Evolutionary conservation across 2,329 filamentous ascomycete species (phyloP).

Genomic region (Aspergillus niger): DNA sequence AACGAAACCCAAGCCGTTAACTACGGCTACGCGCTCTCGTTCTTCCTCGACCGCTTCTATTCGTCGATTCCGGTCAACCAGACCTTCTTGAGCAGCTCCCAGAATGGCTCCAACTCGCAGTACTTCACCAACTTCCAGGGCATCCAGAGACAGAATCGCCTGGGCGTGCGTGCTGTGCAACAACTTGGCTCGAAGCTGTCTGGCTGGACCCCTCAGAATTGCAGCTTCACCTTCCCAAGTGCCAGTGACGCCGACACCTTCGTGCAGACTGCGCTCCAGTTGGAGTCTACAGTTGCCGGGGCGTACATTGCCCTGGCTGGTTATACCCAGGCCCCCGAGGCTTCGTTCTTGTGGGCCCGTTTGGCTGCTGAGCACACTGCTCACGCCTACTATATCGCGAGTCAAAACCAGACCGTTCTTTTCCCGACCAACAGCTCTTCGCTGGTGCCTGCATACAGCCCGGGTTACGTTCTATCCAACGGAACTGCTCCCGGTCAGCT

Average conservation of each 20-base stretch:
- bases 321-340: slow-evolving; percentile 33
- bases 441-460: slow-evolving; percentile 27
- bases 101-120: slow-evolving; percentile 23
- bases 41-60: slow-evolving; percentile 29
- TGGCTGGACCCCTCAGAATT: slow-evolving; percentile 23
- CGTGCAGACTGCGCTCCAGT: slow-evolving; percentile 22
- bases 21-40: slow-evolving; percentile 28
- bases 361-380: slow-evolving; percentile 31
- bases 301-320: slow-evolving; percentile 32
- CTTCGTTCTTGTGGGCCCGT: slow-evolving; percentile 33
- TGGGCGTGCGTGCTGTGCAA: slow-evolving; percentile 28
- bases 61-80: slow-evolving; percentile 24
- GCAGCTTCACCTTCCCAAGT: slow-evolving; percentile 26
- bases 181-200: slow-evolving; percentile 19
- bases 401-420: slow-evolving; percentile 15
- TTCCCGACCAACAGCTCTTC: slow-evolving; percentile 26
- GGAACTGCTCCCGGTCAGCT: slow-evolving; percentile 26
- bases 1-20: slow-evolving; percentile 25
- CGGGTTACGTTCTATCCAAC: slow-evolving; percentile 24
- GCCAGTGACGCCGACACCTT: slow-evolving; percentile 20
- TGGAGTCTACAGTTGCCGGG: slow-evolving; percentile 26
- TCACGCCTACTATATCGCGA: slow-evolving; percentile 26
- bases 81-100: slow-evolving; percentile 24
- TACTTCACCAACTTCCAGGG: slow-evolving; percentile 27
- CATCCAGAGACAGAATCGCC: slow-evolving; percentile 27